These are phyloP conservation scores for Penicillium paneum DNA, from an alignment of 2,329 filamentous ascomycete genomes.

Conservation along the genomic window DNA sequence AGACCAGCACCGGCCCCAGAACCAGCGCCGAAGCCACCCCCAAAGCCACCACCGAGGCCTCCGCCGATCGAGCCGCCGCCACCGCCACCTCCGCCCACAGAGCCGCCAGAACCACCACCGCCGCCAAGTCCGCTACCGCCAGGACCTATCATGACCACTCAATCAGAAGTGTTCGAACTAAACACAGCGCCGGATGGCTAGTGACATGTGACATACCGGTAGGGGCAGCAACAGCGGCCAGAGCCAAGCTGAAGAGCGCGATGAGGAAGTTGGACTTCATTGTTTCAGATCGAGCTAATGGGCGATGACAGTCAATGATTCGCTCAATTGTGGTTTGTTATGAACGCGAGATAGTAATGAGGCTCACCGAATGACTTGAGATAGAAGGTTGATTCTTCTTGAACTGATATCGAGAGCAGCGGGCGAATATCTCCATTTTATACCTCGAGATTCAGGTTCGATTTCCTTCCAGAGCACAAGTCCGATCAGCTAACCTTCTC, in stretches of 20 bases:
- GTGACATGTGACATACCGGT: not conserved
- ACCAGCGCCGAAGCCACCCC: slow-evolving; percentile 1
- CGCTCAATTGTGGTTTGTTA: not conserved
- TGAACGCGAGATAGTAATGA: no score
- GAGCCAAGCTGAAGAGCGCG: slow-evolving; percentile 1
- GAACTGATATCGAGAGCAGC: not conserved
- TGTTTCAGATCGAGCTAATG: not conserved
- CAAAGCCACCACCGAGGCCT: slow-evolving; percentile 2
- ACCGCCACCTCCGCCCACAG: not conserved
- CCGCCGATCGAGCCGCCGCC: slow-evolving; percentile 2
- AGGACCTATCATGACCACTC: not conserved
- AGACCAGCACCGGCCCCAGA: not conserved
- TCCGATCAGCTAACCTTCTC: not conserved
- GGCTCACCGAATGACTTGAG: not conserved
- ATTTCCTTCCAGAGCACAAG: not conserved
- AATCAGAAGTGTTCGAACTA: not conserved
- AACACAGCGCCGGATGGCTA: no score
- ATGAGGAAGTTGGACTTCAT: slow-evolving; percentile 8
- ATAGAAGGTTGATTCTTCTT: not conserved
- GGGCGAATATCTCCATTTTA: not conserved
- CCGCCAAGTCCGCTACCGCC: not conserved
- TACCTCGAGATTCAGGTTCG: not conserved
- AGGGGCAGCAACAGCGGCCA: slow-evolving; percentile 4
- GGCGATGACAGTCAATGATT: not conserved
- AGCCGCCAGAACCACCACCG: not conserved